Percentiles rank a stretch among this genome's conserved stretches.
Evolutionary conservation across 73 alveolate species (phyloP).

Genomic region (Blepharisma stoltei): DNA sequence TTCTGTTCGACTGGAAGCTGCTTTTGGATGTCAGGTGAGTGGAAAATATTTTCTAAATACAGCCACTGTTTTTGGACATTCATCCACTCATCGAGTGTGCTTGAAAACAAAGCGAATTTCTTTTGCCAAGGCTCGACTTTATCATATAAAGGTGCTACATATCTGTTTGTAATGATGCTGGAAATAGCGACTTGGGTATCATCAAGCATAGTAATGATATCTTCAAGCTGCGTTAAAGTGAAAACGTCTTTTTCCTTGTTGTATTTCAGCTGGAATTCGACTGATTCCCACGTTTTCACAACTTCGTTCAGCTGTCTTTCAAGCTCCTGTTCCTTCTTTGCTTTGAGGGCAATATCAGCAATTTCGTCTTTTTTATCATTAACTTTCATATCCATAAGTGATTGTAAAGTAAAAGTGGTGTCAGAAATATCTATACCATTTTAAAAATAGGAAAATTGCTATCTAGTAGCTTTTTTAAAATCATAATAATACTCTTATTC

Average conservation of each 20-base stretch:
- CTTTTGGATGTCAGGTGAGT: conserved; percentile 90
- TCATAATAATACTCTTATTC: too few species aligned
- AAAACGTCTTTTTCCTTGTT: conserved; percentile 81
- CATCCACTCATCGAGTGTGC: conserved; percentile 98
- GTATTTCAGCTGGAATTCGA: conserved; percentile 81
- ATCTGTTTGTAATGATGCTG: conserved; percentile 87
- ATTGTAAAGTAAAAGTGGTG: conserved; percentile 57
- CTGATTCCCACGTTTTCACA: conserved; percentile 76
- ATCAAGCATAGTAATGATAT: conserved; percentile 85
- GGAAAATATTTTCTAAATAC: conserved; percentile 88
- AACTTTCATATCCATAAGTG: conserved; percentile 65
- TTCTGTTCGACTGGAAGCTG: conserved; percentile 88
- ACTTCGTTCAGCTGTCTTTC: conserved; percentile 82
- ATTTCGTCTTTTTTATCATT: conserved; percentile 72
- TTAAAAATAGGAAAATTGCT: neutral
- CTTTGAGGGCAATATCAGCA: conserved; percentile 63
- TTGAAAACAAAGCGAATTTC: conserved; percentile 66
- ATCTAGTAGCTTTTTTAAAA: too few species aligned
- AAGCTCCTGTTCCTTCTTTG: conserved; percentile 83
- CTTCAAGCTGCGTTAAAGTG: conserved; percentile 89
- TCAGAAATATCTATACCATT: conserved; percentile 62
- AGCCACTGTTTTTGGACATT: conserved; percentile 98
- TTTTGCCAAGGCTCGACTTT: conserved; percentile 88
- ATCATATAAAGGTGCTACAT: conserved; percentile 78
- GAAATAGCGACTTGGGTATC: conserved; percentile 87